Evolutionary conservation across 2,329 filamentous ascomycete species (phyloP).

Genomic region (Trichoderma semiorbis): DNA sequence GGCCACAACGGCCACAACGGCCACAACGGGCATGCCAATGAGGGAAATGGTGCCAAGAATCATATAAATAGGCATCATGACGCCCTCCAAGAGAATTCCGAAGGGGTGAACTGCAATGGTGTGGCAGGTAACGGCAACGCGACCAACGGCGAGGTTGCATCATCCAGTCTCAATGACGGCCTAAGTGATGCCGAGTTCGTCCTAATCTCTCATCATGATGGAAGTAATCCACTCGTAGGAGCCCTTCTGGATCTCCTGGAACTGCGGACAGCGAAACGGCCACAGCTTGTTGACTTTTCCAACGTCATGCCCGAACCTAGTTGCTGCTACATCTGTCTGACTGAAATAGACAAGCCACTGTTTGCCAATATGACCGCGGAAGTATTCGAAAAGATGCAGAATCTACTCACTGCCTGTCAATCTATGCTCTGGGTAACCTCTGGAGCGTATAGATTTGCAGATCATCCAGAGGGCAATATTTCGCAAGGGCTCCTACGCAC

Average conservation of each 20-base stretch:
- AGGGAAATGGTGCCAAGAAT: background rate
- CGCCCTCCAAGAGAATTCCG: background rate
- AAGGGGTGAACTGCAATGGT: background rate
- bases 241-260: conserved; percentile 25
- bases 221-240: conserved; percentile 21
- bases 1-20: too few relatives aligned
- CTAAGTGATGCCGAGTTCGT: conserved; percentile 22
- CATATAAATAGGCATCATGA: background rate
- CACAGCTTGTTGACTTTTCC: conserved; percentile 22
- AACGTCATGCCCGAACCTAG: conserved; percentile 19
- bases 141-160: background rate
- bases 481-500: conserved; percentile 44
- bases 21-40: background rate
- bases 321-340: conserved; percentile 38
- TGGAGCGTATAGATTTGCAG: conserved; percentile 37
- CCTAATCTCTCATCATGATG: conserved; percentile 26
- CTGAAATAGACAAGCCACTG: conserved; percentile 43
- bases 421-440: conserved; percentile 40
- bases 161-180: background rate
- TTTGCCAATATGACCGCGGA: conserved; percentile 38
- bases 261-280: conserved; percentile 22
- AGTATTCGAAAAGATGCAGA: conserved; percentile 38
- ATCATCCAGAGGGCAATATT: conserved; percentile 42
- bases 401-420: conserved; percentile 33
- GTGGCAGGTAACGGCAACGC: background rate